These are phyloP conservation scores for Ilyonectria sp. DNA, from an alignment of 2,329 filamentous ascomycete species.

Conservation along the genomic window DNA sequence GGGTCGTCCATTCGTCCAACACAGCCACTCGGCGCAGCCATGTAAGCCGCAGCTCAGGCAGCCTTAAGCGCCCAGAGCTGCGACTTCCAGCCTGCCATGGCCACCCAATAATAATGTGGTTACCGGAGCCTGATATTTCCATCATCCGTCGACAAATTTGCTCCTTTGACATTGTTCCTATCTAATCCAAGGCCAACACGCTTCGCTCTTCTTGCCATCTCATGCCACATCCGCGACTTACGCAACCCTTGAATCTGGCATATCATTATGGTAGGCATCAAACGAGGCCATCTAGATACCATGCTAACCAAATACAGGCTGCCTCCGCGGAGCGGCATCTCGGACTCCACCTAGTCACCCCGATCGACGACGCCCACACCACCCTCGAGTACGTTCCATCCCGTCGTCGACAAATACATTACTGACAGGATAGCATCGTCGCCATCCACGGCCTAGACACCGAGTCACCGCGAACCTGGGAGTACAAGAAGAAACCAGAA, in stretches of 20 bases:
- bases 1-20: background rate
- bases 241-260: background rate
- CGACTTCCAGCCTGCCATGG: background rate
- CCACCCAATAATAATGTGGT: background rate
- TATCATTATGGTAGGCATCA: background rate
- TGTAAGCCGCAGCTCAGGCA: background rate
- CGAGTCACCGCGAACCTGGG: constrained; percentile 22
- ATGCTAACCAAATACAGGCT: background rate
- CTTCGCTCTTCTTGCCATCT: background rate
- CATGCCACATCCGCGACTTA: background rate
- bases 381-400: constrained; percentile 13
- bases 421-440: constrained; percentile 22
- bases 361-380: background rate
- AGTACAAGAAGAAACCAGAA: constrained; percentile 11
- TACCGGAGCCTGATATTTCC: background rate
- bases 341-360: constrained; percentile 2
- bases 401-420: background rate
- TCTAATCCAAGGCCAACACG: background rate
- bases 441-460: constrained; percentile 24
- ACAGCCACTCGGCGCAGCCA: background rate
- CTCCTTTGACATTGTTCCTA: background rate
- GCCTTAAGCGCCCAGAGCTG: background rate
- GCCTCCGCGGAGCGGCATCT: background rate
- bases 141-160: background rate
- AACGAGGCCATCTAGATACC: background rate